These are phyloP conservation scores for Cyclotella kingstonii DNA, from an alignment of 108 stramenopile species.

Conservation along the genomic window DNA sequence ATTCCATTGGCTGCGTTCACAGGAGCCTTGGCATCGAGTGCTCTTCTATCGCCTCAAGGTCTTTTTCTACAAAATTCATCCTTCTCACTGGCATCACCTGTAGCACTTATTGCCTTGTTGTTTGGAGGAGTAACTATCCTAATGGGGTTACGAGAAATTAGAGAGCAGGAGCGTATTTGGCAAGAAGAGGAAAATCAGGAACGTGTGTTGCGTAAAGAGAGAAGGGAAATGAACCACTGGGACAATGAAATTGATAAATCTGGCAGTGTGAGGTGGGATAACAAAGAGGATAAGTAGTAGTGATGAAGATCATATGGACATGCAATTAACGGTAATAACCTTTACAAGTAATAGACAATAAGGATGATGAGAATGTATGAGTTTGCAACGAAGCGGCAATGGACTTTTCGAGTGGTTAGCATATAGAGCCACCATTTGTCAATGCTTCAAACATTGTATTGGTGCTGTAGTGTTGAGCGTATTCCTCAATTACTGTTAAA, in stretches of 20 bases:
- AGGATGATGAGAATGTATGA: too few species aligned
- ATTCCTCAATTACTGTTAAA: too few species aligned
- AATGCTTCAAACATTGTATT: too few species aligned
- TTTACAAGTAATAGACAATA: background rate
- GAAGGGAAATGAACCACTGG: constrained; percentile 7
- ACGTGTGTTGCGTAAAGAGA: background rate
- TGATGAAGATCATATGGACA: background rate
- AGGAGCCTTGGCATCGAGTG: constrained; percentile 15
- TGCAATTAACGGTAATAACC: too few species aligned
- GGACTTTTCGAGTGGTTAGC: too few species aligned
- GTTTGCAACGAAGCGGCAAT: too few species aligned
- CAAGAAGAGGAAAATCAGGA: constrained; percentile 5
- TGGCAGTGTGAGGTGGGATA: background rate
- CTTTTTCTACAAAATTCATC: constrained; percentile 1
- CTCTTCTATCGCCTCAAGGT: constrained; percentile 14
- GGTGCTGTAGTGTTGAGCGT: too few species aligned
- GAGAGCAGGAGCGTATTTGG: background rate
- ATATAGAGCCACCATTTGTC: too few species aligned
- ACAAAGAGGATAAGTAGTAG: background rate
- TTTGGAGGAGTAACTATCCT: constrained; percentile 8
- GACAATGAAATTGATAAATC: constrained; percentile 8
- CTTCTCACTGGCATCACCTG: constrained; percentile 4
- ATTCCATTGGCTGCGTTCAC: constrained; percentile 15
- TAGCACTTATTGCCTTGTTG: background rate
- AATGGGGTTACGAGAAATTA: constrained; percentile 1